Evolutionary conservation across 331 rosid genomes (phyloP), one percentile per base, ranked within the genome.

Genomic region (Erythrophleum ivorense): DNA sequence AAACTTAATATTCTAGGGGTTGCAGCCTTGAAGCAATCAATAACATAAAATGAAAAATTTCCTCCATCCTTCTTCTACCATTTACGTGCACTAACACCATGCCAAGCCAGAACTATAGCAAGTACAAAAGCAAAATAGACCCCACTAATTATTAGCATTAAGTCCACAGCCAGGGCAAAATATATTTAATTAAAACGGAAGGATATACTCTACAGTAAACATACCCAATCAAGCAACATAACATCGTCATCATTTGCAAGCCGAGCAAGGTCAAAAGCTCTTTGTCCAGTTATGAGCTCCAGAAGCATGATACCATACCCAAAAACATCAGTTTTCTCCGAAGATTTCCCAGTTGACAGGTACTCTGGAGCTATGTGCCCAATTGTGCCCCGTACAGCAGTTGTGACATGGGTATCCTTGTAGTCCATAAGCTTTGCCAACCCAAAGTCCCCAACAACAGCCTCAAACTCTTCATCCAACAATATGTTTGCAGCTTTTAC

Each of bases 291-390:
- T 60, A 91, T 93, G 24, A 93, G 91, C 86, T 93, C 97, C 83
- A 93, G 87, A 81, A 93, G 97, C 97, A 93, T 93, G 82, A 91
- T 93, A 48, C 97, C 97, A 8, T 93, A 93, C 21, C 97, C 97
- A 11, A 91, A 93, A 73, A 93, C 97, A 49, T 93, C 94, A 18
- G 97, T 92, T 81, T 92, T 92, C 90, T 92, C 97, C 0, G 94
- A 92, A 8, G 97, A 92, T 80, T 92, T 90, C 70, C 97, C 97
- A 0, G 97, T 92, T 18, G 92, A 92, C 36, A 92, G 92, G 81
- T 92, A 92, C 82, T 92, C 94, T 1, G 94, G 97, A 79, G 97
- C 97, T 79, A 92, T 92, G 86, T 92, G 97, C 50, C 97, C 94
- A 73, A 92, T 92, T 49, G 97, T 92, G 84, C 94, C 97, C n/a